Evolutionary conservation across 2,329 filamentous ascomycete species (phyloP).

Genomic region (Pseudocercospora fijiensis): DNA sequence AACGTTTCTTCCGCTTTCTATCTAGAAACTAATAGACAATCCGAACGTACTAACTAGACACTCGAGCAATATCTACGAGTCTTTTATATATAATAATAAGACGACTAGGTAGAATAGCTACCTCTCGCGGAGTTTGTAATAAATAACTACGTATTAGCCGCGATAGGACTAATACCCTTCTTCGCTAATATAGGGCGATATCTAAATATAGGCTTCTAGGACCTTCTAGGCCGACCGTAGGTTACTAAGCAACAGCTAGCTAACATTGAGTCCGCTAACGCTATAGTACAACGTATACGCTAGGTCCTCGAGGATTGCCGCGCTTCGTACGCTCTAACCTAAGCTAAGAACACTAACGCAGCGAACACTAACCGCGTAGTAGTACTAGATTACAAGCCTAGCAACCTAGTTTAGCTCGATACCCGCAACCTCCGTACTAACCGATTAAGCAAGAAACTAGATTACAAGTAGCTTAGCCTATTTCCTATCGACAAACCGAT

Average conservation of each 20-base stretch:
- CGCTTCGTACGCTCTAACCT: neutral
- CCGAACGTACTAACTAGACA: neutral
- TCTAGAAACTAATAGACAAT: neutral
- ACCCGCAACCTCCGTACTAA: neutral
- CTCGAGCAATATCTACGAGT: neutral
- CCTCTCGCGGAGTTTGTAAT: neutral
- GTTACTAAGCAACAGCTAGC: neutral
- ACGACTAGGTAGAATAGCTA: neutral
- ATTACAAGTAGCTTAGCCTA: neutral
- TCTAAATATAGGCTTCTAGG: neutral
- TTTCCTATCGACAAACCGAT: neutral
- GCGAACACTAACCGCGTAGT: neutral
- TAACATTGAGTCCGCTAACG: neutral
- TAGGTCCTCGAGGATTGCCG: neutral
- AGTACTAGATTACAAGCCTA: neutral
- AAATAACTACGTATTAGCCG: conserved; percentile 6
- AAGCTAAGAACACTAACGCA: neutral
- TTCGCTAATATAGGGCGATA: neutral
- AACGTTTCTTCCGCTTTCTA: neutral
- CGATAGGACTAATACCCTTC: conserved; percentile 1
- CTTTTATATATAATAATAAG: neutral
- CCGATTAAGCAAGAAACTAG: neutral
- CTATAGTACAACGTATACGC: neutral
- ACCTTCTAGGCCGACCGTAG: neutral
- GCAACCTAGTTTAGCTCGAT: neutral